Evolutionary conservation across 306 rosid genomes (phyloP).

Genomic region (Cucurbita moschata): DNA sequence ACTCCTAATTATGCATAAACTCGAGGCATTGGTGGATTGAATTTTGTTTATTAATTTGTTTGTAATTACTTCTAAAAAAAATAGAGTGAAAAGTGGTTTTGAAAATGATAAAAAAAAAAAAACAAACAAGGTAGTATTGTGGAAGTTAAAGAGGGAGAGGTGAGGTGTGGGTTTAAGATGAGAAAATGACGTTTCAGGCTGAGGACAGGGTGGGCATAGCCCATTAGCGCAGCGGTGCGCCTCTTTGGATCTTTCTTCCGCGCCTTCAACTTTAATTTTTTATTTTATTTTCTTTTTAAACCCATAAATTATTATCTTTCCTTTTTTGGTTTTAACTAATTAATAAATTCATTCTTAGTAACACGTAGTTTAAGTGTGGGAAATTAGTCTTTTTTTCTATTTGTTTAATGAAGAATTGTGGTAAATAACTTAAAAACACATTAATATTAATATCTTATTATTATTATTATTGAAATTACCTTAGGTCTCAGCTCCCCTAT

Average conservation of each 20-base stretch:
- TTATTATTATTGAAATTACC: no score
- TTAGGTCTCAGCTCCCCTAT: no score
- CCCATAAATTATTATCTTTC: no score
- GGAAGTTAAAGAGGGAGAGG: neutral
- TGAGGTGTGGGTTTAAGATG: constrained; percentile 30
- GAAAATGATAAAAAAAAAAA: neutral
- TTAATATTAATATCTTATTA: no score
- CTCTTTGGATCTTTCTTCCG: constrained; percentile 57
- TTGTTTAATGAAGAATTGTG: no score
- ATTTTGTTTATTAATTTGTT: neutral
- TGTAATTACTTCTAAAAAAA: neutral
- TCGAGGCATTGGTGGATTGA: neutral
- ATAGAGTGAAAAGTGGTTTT: neutral
- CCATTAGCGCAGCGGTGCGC: constrained; percentile 44
- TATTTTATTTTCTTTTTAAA: neutral
- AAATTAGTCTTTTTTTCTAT: no score
- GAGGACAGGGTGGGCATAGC: constrained; percentile 77
- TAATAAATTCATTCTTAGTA: no score
- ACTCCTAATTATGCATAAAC: no score
- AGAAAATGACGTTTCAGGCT: constrained; percentile 59
- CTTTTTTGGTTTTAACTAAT: no score
- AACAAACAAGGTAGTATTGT: neutral
- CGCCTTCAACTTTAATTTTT: neutral
- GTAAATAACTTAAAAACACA: no score
- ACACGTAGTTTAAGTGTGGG: no score